These are phyloP conservation scores for Ehretia macrophylla DNA, from an alignment of 257 asterid genomes.

Conservation along the genomic window DNA sequence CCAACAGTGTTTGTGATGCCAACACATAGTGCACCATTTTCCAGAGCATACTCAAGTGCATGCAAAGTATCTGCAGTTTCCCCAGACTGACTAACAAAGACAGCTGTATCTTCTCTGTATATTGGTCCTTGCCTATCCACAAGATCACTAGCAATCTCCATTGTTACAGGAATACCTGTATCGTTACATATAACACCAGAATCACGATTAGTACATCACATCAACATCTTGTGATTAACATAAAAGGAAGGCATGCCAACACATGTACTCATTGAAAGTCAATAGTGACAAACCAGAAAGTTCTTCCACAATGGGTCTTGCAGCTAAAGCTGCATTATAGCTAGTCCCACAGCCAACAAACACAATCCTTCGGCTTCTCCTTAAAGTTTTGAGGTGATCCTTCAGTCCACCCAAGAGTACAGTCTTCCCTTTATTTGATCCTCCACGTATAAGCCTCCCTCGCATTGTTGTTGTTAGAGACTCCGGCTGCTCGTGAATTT, in stretches of 20 bases:
- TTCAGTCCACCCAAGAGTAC: constrained; percentile 95
- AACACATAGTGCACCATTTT: constrained; percentile 92
- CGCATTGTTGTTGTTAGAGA: constrained; percentile 93
- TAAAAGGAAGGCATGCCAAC: background rate
- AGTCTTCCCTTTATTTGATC: constrained; percentile 78
- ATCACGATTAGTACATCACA: background rate
- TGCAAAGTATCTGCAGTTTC: constrained; percentile 96
- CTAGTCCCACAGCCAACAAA: constrained; percentile 98
- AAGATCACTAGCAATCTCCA: constrained; percentile 98
- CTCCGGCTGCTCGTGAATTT: constrained; percentile 96
- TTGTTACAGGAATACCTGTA: constrained; percentile 85
- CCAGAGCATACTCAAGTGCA: constrained; percentile 91
- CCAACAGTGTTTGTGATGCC: constrained; percentile 98
- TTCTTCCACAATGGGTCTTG: constrained; percentile 91
- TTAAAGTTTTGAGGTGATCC: constrained; percentile 87
- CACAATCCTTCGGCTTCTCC: constrained; percentile 94
- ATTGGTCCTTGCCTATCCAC: constrained; percentile 97
- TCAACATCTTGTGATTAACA: background rate
- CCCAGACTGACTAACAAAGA: constrained; percentile 96
- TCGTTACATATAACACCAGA: background rate
- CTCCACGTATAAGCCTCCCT: constrained; percentile 95
- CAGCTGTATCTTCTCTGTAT: constrained; percentile 92
- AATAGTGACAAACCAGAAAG: constrained; percentile 65
- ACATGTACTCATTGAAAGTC: background rate
- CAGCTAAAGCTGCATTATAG: constrained; percentile 95